Evolutionary conservation across 768 basidiomycete species (phyloP), one percentile per base, ranked within the genome.

Genomic region (Pulveroboletus sp.): DNA sequence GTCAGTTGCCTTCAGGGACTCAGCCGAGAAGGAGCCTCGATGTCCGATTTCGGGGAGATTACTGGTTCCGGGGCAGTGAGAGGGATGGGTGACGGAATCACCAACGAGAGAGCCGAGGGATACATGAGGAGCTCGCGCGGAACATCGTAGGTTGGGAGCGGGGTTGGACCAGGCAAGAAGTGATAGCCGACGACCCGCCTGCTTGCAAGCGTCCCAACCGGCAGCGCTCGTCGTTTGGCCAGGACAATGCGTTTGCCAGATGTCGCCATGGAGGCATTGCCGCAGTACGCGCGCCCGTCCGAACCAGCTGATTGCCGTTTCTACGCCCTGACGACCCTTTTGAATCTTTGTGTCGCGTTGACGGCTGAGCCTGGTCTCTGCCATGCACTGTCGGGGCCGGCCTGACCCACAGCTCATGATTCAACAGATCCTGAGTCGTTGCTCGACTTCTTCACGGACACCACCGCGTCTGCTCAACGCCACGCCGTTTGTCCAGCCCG

Each of bases 121-220:
- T 2, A 17, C 64, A 65, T 28, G 65, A 51, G 57, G 59, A 57
- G 41, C 53, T 57, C 51, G 56, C 57, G 52, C 50, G 52, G 52
- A 57, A 57, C n/a, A 40, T 32, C 21, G 3, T 21, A 21, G 17
- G 49, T 46, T 42, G 35, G 33, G 31, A 58, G 52, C 39, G 51
- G 53, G 44, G 46, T 44, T 48, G 43, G 21, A 21, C n/a, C n/a
- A n/a, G n/a, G n/a, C n/a, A n/a, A n/a, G n/a, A n/a, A n/a, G n/a
- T n/a, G n/a, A 48, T 43, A 50, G 43, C 46, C 40, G 53, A 21
- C 21, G 21, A 21, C 21, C 21, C 21, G 21, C 21, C 21, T 21
- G 21, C 21, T 21, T 3, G 21, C 21, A 21, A 21, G 21, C 21
- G 21, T 21, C 3, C 21, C 21, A 21, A 21, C 21, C 21, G 21